These are phyloP conservation scores for Rhipidocladum racemiflorum DNA, from an alignment of 176 grass and related monocot genomes.

Conservation along the genomic window DNA sequence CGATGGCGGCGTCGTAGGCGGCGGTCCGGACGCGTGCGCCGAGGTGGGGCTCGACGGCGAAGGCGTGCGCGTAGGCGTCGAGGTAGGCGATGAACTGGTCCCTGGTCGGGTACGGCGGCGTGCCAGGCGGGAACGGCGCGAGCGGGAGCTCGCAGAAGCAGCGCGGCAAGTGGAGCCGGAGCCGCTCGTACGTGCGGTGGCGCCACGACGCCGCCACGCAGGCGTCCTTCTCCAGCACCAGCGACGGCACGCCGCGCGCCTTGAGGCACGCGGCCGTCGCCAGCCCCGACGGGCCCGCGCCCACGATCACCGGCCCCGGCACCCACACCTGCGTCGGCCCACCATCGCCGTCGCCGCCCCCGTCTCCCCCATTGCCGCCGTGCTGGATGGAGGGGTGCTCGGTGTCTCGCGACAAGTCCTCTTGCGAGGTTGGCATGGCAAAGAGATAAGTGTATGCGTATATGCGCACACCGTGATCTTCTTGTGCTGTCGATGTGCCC, in stretches of 20 bases:
- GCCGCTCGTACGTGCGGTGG: constrained; percentile 70
- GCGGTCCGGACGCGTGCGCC: constrained; percentile 45
- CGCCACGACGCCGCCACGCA: constrained; percentile 78
- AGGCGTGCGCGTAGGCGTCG: constrained; percentile 60
- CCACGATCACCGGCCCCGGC: constrained; percentile 75
- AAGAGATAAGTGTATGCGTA: background rate
- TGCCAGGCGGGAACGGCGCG: constrained; percentile 55
- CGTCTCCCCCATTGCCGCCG: background rate
- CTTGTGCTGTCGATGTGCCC: background rate
- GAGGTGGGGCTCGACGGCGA: constrained; percentile 52
- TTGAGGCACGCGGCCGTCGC: constrained; percentile 78
- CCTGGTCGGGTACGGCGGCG: constrained; percentile 66
- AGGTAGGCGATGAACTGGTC: constrained; percentile 89
- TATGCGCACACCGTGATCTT: background rate
- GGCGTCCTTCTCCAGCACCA: constrained; percentile 72
- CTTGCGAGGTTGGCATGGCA: constrained; percentile 39
- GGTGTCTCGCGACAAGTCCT: background rate
- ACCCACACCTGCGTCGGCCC: constrained; percentile 58
- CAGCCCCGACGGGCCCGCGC: constrained; percentile 77
- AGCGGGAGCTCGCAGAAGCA: constrained; percentile 75
- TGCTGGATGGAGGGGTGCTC: constrained; percentile 3
- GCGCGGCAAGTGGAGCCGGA: constrained; percentile 71
- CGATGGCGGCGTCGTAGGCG: constrained; percentile 48
- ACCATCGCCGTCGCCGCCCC: background rate
- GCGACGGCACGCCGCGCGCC: constrained; percentile 56